A percentile compares a stretch with the other conserved stretches of the same genome.
phyloP scores from a whole-genome alignment of 2,329 filamentous ascomycete species.

The Aschersonia sp. region DNA sequence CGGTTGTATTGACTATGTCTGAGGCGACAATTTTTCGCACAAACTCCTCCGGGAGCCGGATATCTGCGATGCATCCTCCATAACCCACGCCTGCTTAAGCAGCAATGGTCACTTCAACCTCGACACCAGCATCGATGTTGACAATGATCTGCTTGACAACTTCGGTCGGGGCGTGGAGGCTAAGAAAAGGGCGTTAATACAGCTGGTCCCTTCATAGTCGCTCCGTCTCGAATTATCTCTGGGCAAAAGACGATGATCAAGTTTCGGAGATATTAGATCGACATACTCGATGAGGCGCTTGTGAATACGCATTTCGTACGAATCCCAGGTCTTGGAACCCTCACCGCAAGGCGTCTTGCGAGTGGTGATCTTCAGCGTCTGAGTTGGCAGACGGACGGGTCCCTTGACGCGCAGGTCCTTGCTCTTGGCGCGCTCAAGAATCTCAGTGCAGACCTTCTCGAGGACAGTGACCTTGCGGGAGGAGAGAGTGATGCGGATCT shows the following conservation, averaged over 20 bases:
- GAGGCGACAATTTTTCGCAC: too few relatives aligned
- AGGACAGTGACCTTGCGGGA: constrained; percentile 87
- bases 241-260: background rate
- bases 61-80: background rate
- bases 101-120: constrained; percentile 87
- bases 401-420: constrained; percentile 99
- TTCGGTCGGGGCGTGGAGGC: constrained; percentile 93
- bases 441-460: constrained; percentile 96
- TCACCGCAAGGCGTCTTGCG: constrained; percentile 99
- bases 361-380: constrained; percentile 92
- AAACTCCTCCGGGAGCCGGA: too few relatives aligned
- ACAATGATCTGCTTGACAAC: constrained; percentile 93
- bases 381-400: constrained; percentile 92
- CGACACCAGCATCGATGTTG: constrained; percentile 88
- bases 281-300: constrained; percentile 90
- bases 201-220: background rate
- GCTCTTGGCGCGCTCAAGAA: constrained; percentile 94
- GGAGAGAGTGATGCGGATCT: constrained; percentile 96
- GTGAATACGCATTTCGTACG: constrained; percentile 98
- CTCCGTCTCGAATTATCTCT: background rate
- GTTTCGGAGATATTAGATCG: background rate
- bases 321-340: constrained; percentile 99
- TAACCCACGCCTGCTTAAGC: constrained; percentile 36
- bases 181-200: constrained; percentile 17
- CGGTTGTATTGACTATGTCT: too few relatives aligned